These are phyloP conservation scores for Scedosporium minutisporum DNA, from an alignment of 2,329 filamentous ascomycete species.

Conservation along the genomic window DNA sequence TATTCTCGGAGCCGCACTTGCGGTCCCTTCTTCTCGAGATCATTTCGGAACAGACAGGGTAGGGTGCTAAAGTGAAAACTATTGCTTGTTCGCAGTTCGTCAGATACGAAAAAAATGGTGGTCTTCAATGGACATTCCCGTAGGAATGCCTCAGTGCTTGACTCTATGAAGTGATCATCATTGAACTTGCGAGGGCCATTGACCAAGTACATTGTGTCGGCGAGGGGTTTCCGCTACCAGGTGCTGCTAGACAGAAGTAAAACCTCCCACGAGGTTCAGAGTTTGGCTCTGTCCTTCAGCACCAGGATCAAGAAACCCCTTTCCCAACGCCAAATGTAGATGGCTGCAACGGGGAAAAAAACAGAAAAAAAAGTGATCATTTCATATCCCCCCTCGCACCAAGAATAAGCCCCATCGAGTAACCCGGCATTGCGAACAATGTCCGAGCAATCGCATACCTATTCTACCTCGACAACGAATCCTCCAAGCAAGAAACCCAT, in stretches of 20 bases:
- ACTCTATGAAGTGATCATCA: constrained; percentile 98
- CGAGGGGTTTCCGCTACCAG: not conserved
- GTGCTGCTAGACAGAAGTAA: constrained; percentile 10
- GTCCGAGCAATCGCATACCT: constrained; percentile 93
- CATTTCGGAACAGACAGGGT: not conserved
- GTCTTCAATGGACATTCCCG: constrained; percentile 6
- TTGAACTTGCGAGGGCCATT: constrained; percentile 40
- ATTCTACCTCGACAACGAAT: constrained; percentile 83
- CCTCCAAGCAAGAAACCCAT: constrained; percentile 26
- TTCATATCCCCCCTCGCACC: constrained; percentile 71
- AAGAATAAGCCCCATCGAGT: constrained; percentile 99
- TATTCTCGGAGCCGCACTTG: not conserved
- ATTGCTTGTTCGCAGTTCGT: constrained; percentile 6
- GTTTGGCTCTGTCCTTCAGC: constrained; percentile 15
- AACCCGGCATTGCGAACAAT: constrained; percentile 47
- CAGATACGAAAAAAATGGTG: constrained; percentile 7
- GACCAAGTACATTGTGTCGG: constrained; percentile 15
- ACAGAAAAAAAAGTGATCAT: constrained; percentile 12
- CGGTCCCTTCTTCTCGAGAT: not conserved
- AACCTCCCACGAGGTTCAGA: constrained; percentile 34
- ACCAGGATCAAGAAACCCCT: constrained; percentile 7
- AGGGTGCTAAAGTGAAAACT: not conserved
- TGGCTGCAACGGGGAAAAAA: constrained; percentile 13
- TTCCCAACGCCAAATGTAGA: not conserved
- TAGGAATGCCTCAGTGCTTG: constrained; percentile 74